Percentiles rank a stretch among this genome's conserved stretches.
Conservation (phyloP, 768 basidiomycete genomes). For the Coprinopsis sp. region DNA sequence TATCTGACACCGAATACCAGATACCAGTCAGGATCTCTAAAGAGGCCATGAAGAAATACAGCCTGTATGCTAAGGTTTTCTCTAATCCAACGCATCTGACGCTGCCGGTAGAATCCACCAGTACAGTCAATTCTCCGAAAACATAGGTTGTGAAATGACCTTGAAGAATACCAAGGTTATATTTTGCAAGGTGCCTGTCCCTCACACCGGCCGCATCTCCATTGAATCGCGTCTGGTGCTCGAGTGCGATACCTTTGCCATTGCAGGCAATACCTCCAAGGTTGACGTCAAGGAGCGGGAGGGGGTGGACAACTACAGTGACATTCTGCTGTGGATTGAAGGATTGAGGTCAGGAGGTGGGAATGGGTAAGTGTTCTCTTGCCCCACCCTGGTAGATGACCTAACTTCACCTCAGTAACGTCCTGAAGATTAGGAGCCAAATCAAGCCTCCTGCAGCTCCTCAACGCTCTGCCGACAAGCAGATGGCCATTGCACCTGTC, state of each 20-base stretch:
- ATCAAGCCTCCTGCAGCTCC: not conserved
- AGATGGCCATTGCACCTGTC: too few species aligned
- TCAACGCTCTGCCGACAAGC: not conserved
- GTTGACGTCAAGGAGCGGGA: constrained; percentile 44
- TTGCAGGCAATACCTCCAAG: constrained; percentile 32
- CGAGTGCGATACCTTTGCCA: constrained; percentile 34
- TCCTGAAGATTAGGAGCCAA: constrained; percentile 16
- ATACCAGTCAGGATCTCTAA: constrained; percentile 53
- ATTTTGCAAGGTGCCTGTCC: constrained; percentile 49
- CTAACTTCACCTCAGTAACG: constrained; percentile 43
- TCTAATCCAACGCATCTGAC: not conserved
- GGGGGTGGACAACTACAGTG: constrained; percentile 36
- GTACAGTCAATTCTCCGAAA: not conserved
- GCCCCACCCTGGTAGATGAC: not conserved
- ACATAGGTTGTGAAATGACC: not conserved
- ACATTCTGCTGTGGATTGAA: constrained; percentile 47
- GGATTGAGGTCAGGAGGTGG: constrained; percentile 56
- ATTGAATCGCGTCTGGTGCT: constrained; percentile 40
- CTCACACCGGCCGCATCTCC: not conserved
- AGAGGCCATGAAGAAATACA: constrained; percentile 43
- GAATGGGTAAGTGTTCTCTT: constrained; percentile 46
- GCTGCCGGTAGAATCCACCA: not conserved
- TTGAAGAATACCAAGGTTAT: constrained; percentile 47
- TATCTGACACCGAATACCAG: constrained; percentile 52
- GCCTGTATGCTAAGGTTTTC: not conserved